A percentile compares a stretch with the other conserved stretches of the same genome.
Evolutionary conservation across 306 rosid genomes (phyloP).

Genomic region (Rosa multiflora): DNA sequence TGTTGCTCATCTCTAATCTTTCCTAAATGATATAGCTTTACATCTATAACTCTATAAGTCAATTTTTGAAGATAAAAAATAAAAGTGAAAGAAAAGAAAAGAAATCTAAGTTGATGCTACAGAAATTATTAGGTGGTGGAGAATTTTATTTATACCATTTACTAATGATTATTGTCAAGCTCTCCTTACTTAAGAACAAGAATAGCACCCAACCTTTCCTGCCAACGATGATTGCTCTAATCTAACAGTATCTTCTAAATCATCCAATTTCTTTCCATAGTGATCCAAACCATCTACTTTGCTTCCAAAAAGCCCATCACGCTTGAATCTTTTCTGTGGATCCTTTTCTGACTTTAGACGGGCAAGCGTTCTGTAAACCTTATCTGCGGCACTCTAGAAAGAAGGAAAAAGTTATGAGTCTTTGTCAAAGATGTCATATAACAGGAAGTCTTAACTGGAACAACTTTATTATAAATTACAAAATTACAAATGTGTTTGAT

Average conservation of each 20-base stretch:
- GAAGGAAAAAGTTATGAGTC: conserved; percentile 11
- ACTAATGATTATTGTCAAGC: neutral
- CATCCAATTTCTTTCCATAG: conserved; percentile 60
- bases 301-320: conserved; percentile 63
- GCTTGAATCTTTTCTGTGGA: conserved; percentile 38
- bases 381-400: conserved; percentile 67
- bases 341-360: conserved; percentile 35
- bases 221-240: conserved; percentile 57
- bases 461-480: neutral
- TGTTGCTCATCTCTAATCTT: conserved; percentile 4
- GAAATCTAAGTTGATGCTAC: neutral
- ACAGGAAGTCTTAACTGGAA: neutral
- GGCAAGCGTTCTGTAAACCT: conserved; percentile 52
- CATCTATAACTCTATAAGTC: neutral
- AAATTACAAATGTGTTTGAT: neutral
- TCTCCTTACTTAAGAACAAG: neutral
- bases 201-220: conserved; percentile 49
- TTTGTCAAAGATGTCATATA: conserved; percentile 5
- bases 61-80: neutral
- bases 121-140: neutral
- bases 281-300: conserved; percentile 50
- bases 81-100: neutral
- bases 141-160: neutral
- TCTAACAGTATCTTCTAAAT: conserved; percentile 63
- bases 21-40: neutral